Evolutionary conservation across 495 filamentous ascomycete species (phyloP).

Genomic region (Pyrenula massariospora): DNA sequence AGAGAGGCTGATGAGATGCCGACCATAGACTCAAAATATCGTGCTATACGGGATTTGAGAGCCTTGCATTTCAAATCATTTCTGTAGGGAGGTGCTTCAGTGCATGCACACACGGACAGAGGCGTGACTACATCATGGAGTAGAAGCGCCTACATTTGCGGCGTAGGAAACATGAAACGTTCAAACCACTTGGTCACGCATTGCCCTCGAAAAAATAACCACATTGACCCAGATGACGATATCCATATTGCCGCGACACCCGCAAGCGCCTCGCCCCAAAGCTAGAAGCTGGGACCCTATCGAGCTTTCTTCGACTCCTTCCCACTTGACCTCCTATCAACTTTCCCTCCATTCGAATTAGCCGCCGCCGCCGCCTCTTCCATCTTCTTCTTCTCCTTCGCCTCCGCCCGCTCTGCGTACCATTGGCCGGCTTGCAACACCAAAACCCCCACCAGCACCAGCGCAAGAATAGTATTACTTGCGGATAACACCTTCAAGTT

Average conservation of each 20-base stretch:
- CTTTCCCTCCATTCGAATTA: neutral
- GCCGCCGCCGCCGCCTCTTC: constrained; percentile 8
- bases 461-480: constrained; percentile 86
- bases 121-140: no score
- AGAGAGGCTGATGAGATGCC: no score
- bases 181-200: no score
- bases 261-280: neutral
- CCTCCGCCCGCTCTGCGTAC: constrained; percentile 93
- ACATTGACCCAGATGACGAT: no score
- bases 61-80: no score
- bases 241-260: neutral
- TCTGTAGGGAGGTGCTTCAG: no score
- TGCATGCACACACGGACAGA: no score
- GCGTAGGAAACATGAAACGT: no score
- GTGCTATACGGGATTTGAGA: no score
- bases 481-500: constrained; percentile 83
- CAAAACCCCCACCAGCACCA: constrained; percentile 82
- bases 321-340: neutral
- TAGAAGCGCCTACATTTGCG: no score
- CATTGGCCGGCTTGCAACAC: constrained; percentile 95
- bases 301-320: neutral
- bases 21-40: no score
- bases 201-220: no score
- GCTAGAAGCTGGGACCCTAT: neutral
- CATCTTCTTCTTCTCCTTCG: constrained; percentile 60